A percentile compares a stretch with the other conserved stretches of the same genome.
Conservation (phyloP, 2,329 filamentous ascomycete species). For the Cladophialophora psammophila region DNA sequence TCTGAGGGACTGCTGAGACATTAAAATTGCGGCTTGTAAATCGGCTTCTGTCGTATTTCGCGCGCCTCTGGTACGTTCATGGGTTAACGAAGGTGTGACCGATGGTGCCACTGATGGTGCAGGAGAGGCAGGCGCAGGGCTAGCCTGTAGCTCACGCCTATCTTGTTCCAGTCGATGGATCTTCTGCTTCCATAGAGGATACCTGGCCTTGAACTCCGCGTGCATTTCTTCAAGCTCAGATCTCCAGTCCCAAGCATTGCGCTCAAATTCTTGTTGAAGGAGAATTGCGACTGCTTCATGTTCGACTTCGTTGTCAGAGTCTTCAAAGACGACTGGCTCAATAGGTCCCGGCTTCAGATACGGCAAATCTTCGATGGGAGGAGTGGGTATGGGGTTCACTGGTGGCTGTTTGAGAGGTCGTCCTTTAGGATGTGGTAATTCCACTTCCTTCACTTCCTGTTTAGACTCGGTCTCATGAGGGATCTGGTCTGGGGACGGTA, state of each 20-base stretch:
- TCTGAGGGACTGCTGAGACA: slow-evolving; percentile 57
- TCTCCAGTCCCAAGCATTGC: slow-evolving; percentile 49
- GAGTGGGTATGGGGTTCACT: slow-evolving; percentile 42
- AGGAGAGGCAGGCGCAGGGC: slow-evolving; percentile 48
- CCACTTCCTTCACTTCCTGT: slow-evolving; percentile 12
- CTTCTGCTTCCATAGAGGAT: slow-evolving; percentile 55
- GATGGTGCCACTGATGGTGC: slow-evolving; percentile 42
- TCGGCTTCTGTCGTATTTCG: slow-evolving; percentile 59
- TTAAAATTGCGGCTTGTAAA: slow-evolving; percentile 56
- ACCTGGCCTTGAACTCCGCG: slow-evolving; percentile 51
- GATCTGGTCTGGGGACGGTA: slow-evolving; percentile 35
- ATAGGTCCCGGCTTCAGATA: slow-evolving; percentile 54
- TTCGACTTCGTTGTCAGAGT: slow-evolving; percentile 52
- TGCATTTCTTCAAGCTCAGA: slow-evolving; percentile 51
- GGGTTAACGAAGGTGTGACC: slow-evolving; percentile 44
- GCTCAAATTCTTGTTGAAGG: slow-evolving; percentile 49
- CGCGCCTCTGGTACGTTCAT: slow-evolving; percentile 52
- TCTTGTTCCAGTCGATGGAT: slow-evolving; percentile 53
- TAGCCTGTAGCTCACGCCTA: slow-evolving; percentile 47
- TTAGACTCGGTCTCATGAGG: slow-evolving; percentile 41
- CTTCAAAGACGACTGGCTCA: slow-evolving; percentile 54
- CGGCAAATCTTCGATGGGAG: slow-evolving; percentile 54
- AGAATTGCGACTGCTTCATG: slow-evolving; percentile 51
- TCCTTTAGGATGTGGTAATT: slow-evolving; percentile 35
- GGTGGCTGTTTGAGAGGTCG: slow-evolving; percentile 38